These are phyloP conservation scores for Musa itinerans DNA, from an alignment of 176 grass and related monocot species.

Conservation along the genomic window DNA sequence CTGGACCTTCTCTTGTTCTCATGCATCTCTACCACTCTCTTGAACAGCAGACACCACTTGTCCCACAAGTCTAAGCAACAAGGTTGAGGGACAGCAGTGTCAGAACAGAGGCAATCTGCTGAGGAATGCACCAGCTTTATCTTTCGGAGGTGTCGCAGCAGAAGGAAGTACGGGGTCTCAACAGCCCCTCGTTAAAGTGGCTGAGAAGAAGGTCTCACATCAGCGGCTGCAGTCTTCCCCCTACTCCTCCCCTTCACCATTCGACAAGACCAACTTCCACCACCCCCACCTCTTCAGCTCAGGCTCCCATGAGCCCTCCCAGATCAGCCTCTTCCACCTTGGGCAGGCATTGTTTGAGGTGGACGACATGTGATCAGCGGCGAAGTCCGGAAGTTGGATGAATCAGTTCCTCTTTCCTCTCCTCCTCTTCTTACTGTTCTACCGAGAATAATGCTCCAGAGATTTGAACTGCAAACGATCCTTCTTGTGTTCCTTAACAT, in stretches of 20 bases:
- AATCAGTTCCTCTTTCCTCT: background rate
- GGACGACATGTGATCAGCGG: slow-evolving; percentile 14
- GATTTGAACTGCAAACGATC: no score
- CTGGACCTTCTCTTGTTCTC: background rate
- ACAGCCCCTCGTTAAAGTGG: no score
- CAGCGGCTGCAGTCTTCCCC: background rate
- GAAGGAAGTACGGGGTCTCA: background rate
- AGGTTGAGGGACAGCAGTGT: background rate
- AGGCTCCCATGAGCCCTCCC: background rate
- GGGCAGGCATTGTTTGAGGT: slow-evolving; percentile 14
- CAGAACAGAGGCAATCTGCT: no score
- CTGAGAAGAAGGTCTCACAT: background rate
- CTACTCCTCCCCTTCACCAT: background rate
- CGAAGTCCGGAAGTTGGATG: background rate
- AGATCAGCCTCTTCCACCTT: background rate
- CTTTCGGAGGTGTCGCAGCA: background rate
- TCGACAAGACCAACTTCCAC: slow-evolving; percentile 1
- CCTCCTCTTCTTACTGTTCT: background rate
- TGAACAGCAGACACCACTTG: background rate
- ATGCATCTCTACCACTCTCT: background rate
- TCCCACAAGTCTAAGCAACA: background rate
- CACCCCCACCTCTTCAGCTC: slow-evolving; percentile 11
- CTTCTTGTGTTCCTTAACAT: no score
- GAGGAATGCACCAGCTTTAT: background rate
- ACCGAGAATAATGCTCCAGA: no score